These are phyloP conservation scores for Triadica sebifera DNA, from an alignment of 345 rosid genomes.

Conservation along the genomic window DNA sequence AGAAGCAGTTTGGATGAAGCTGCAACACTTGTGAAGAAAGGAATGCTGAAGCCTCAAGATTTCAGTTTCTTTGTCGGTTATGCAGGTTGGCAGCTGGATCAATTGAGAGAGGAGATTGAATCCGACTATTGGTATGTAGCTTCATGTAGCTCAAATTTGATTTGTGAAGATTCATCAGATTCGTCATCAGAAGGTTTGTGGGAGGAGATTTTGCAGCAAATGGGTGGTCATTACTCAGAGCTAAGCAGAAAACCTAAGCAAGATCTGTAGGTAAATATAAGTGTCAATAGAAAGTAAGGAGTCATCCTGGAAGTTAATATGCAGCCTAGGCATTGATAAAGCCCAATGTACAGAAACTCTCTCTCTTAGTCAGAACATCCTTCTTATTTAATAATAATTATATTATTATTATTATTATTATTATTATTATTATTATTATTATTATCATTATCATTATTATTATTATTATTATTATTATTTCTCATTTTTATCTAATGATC, in stretches of 20 bases:
- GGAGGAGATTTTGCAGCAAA: conserved; percentile 89
- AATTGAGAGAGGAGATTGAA: conserved; percentile 80
- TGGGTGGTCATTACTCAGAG: conserved; percentile 89
- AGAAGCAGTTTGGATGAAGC: conserved; percentile 82
- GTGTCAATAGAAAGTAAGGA: conserved; percentile 4
- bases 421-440: too few relatives aligned
- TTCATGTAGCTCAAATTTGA: conserved; percentile 76
- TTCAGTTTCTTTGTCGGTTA: conserved; percentile 88
- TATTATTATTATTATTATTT: too few relatives aligned
- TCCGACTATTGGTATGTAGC: conserved; percentile 80
- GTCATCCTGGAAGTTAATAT: conserved; percentile 15
- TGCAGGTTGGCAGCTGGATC: conserved; percentile 92
- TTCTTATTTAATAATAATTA: too few relatives aligned
- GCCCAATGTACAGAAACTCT: conserved; percentile 59
- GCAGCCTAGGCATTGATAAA: conserved; percentile 22
- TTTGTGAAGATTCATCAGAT: conserved; percentile 45
- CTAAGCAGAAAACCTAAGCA: conserved; percentile 86
- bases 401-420: too few relatives aligned
- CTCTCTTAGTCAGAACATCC: conserved; percentile 24
- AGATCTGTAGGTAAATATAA: conserved; percentile 47
- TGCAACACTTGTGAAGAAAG: conserved; percentile 70
- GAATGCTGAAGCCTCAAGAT: conserved; percentile 70
- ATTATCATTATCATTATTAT: too few relatives aligned
- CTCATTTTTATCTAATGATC: conserved; percentile 1
- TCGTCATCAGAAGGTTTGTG: conserved; percentile 61